Base-by-base conservation (phyloP, 2,329 filamentous ascomycete genomes). In the Epichloe gansuensis region DNA sequence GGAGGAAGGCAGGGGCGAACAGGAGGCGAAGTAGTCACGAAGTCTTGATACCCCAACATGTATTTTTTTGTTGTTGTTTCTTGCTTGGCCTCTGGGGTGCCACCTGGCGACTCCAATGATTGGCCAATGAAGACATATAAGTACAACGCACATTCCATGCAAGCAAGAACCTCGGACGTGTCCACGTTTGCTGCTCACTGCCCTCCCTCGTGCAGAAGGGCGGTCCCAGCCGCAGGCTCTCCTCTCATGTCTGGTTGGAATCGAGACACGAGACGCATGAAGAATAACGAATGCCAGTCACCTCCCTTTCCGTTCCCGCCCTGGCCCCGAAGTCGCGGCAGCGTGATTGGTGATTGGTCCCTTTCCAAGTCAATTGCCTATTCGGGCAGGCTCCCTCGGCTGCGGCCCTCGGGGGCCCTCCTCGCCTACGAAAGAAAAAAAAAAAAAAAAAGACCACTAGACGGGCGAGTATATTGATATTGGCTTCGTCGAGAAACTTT, bases 31-130 rank as follows among this genome's bases (percentile, higher is more conserved):
- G 25, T 17, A n/a, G 35, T 43, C 43, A 38, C 43, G 2, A 21
- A 38, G 46, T 54, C 50, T 52, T 52, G 53, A 54, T 54, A 54
- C 53, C 53, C 53, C 28, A 45, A 50, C 37, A 41, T 21, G 46
- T 46, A 38, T 39, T 41, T 50, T 35, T 41, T 31, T 15, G 25
- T 17, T 25, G 35, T 42, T 54, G 21, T 49, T 21, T 31, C n/a
- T 38, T 47, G 6, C 8, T 6, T 45, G 17, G 17, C 17, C 17
- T 2, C 2, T 2, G 17, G 17, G 17, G 17, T 21, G 17, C 17
- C 17, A 21, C 17, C 17, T 31, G 9, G 28, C 28, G 28, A 31
- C 28, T 31, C 8, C 7, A 31, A 25, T 21, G 17, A 21, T 21
- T 21, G 17, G 17, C 17, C 17, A 21, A 21, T 21, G 17, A 21